Percentiles rank a stretch among this genome's conserved stretches.
Evolutionary conservation across 176 grass and related monocot genomes (phyloP).

Genomic region (Aegilops tauschii): DNA sequence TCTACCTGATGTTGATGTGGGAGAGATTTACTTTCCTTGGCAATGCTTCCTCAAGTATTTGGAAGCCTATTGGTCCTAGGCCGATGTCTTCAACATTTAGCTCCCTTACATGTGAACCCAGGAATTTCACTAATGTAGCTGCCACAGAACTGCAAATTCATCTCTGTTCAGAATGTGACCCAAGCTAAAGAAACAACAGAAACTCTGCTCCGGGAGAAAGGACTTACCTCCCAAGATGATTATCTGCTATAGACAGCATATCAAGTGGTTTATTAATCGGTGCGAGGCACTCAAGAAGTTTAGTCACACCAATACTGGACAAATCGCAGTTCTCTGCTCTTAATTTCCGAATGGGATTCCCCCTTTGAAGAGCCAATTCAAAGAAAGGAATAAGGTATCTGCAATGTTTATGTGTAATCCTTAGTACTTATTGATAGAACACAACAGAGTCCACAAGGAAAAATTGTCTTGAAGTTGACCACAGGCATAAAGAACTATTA

Average conservation of each 20-base stretch:
- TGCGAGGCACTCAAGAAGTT: slow-evolving; percentile 68
- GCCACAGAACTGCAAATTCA: slow-evolving; percentile 49
- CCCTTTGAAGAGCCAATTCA: slow-evolving; percentile 51
- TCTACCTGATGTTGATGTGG: slow-evolving; percentile 68
- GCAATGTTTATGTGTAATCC: slow-evolving; percentile 32
- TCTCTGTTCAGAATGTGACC: background rate
- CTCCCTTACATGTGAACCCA: slow-evolving; percentile 50
- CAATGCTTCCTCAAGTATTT: slow-evolving; percentile 54
- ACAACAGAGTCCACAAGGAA: background rate
- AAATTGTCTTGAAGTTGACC: slow-evolving; percentile 14
- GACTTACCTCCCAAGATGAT: slow-evolving; percentile 71
- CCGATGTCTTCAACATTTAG: slow-evolving; percentile 62
- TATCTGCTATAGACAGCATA: slow-evolving; percentile 75
- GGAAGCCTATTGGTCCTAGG: slow-evolving; percentile 54
- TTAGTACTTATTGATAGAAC: slow-evolving; percentile 10
- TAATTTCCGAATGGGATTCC: slow-evolving; percentile 58
- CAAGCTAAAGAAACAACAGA: background rate
- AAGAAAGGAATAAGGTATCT: slow-evolving; percentile 77
- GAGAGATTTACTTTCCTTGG: slow-evolving; percentile 42
- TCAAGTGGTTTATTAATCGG: slow-evolving; percentile 50
- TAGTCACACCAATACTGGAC: slow-evolving; percentile 48
- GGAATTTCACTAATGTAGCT: slow-evolving; percentile 53
- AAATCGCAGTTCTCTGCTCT: slow-evolving; percentile 66
- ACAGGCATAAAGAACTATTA: background rate
- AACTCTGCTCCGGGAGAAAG: background rate